A percentile compares a stretch with the other conserved stretches of the same genome.
These are phyloP conservation scores for Fusarium concolor DNA, from an alignment of 2,329 filamentous ascomycete species.

Conservation along the genomic window DNA sequence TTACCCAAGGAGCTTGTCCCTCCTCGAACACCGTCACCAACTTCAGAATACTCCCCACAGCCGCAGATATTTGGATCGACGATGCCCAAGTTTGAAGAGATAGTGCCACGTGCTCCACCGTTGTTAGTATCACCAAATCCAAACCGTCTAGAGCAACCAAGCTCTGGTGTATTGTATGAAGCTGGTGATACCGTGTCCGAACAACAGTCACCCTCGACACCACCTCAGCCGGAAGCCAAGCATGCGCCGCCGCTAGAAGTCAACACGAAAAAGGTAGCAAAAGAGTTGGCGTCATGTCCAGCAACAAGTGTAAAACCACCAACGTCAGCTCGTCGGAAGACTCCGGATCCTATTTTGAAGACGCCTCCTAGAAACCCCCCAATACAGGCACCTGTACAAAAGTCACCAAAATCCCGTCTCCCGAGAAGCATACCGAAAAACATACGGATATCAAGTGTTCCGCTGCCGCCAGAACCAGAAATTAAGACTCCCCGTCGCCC, in stretches of 20 bases:
- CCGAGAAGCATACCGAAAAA: conserved; percentile 11
- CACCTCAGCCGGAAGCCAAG: background rate
- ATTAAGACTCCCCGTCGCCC: conserved; percentile 23
- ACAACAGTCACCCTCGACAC: conserved; percentile 2
- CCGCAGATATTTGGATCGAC: conserved; percentile 1
- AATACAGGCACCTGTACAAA: conserved; percentile 2
- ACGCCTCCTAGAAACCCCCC: background rate
- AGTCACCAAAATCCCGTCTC: conserved; percentile 21
- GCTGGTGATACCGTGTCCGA: conserved; percentile 1
- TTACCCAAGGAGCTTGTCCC: conserved; percentile 14
- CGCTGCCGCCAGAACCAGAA: conserved; percentile 29
- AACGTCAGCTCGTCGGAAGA: conserved; percentile 4
- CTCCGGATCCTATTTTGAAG: background rate
- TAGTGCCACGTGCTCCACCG: conserved; percentile 9
- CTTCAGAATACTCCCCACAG: conserved; percentile 10
- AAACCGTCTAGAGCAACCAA: conserved; percentile 17
- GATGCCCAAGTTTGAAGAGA: conserved; percentile 20
- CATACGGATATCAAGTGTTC: conserved; percentile 18
- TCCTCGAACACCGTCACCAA: conserved; percentile 25
- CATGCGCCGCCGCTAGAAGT: background rate
- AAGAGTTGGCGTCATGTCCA: background rate
- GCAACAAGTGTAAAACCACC: conserved; percentile 4
- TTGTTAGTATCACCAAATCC: conserved; percentile 25
- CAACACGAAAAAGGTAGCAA: background rate
- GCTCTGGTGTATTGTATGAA: conserved; percentile 16